Conservation (phyloP, 2,329 filamentous ascomycete genomes). For the Talaromyces albobiverticillius region DNA sequence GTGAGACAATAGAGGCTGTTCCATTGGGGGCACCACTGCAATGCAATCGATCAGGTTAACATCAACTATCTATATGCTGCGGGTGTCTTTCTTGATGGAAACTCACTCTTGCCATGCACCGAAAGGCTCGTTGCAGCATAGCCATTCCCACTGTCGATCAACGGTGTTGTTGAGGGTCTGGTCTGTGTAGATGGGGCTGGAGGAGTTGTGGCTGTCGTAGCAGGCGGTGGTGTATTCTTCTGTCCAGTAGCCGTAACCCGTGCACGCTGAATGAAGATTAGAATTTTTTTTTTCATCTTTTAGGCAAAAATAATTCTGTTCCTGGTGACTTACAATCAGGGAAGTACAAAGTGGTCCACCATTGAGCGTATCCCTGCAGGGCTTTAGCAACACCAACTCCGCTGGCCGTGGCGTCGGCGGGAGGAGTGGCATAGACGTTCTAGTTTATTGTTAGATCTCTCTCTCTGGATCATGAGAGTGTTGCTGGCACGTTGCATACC, state of each 20-base stretch:
- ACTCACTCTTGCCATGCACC: conserved; percentile 55
- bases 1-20: conserved; percentile 50
- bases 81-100: not conserved
- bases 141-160: conserved; percentile 59
- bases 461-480: conserved; percentile 11
- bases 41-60: conserved; percentile 24
- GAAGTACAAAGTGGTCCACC: conserved; percentile 47
- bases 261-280: conserved; percentile 39
- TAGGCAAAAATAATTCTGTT: too few relatives aligned
- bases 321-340: conserved; percentile 51
- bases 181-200: conserved; percentile 52
- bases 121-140: conserved; percentile 63
- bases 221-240: conserved; percentile 47
- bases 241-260: conserved; percentile 49
- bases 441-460: conserved; percentile 21
- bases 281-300: conserved; percentile 24
- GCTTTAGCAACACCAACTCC: conserved; percentile 57
- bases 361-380: conserved; percentile 54
- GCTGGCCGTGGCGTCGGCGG: conserved; percentile 30
- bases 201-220: conserved; percentile 52
- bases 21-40: conserved; percentile 48
- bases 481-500: conserved; percentile 30
- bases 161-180: conserved; percentile 43
- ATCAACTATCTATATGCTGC: too few relatives aligned
- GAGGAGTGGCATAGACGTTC: conserved; percentile 29